phyloP scores from a whole-genome alignment of 768 basidiomycete genomes.

The Hebeloma cylindrosporum region DNA sequence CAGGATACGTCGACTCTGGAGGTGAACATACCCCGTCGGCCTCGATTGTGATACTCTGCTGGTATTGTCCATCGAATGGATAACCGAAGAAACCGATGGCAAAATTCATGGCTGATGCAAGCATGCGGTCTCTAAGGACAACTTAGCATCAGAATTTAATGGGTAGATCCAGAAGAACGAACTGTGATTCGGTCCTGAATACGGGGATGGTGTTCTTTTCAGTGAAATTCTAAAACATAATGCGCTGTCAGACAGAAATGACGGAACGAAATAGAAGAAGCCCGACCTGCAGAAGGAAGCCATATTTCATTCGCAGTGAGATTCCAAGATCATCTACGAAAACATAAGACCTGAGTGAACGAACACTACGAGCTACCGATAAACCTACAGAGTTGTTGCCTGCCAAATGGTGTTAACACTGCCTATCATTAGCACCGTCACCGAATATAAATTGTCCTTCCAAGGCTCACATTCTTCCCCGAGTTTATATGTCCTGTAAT shows the following conservation, averaged over 20 bases:
- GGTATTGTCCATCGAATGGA: constrained; percentile 70
- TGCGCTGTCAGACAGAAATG: not conserved
- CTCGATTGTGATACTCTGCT: constrained; percentile 78
- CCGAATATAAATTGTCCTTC: constrained; percentile 4
- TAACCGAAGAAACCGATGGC: constrained; percentile 78
- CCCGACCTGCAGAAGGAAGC: constrained; percentile 63
- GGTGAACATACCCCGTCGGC: constrained; percentile 48
- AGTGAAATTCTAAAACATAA: constrained; percentile 52
- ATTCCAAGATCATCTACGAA: constrained; percentile 61
- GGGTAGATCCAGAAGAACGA: constrained; percentile 19
- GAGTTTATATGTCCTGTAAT: constrained; percentile 78
- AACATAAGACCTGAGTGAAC: not conserved
- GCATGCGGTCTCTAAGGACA: constrained; percentile 64
- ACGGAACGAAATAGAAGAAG: not conserved
- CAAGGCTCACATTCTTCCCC: constrained; percentile 92
- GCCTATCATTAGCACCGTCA: constrained; percentile 4
- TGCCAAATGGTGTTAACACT: constrained; percentile 89
- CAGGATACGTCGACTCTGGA: no score
- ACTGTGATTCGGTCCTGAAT: constrained; percentile 79
- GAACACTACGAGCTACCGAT: no score
- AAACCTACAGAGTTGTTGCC: constrained; percentile 76
- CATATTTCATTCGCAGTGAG: constrained; percentile 76
- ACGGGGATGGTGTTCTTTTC: constrained; percentile 64
- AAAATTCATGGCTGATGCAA: constrained; percentile 62
- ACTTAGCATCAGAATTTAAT: not conserved